phyloP scores from a whole-genome alignment of 305 asterid species.

The Plantago lanceolata region DNA sequence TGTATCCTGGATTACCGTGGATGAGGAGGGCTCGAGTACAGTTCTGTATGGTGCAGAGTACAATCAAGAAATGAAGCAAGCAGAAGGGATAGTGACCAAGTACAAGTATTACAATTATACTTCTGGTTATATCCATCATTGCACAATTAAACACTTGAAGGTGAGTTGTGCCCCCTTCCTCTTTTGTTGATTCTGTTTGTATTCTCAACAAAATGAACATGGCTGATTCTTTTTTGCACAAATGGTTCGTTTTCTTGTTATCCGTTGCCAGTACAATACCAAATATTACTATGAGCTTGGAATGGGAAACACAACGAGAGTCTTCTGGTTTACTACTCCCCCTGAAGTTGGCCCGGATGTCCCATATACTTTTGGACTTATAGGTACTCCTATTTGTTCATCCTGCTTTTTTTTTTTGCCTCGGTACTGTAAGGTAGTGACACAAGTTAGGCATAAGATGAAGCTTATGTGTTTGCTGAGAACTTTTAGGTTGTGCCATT shows the following conservation, averaged over 20 bases:
- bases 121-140: constrained; percentile 83
- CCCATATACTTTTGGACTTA: constrained; percentile 79
- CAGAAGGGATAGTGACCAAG: constrained; percentile 30
- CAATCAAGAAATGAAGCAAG: constrained; percentile 31
- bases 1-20: constrained; percentile 82
- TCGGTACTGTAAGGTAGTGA: neutral
- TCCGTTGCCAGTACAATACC: constrained; percentile 45
- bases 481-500: no score
- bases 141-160: constrained; percentile 51
- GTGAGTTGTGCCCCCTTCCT: constrained; percentile 18
- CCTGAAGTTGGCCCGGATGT: constrained; percentile 75
- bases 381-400: constrained; percentile 41
- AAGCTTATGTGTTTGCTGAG: no score
- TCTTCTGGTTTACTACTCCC: constrained; percentile 74
- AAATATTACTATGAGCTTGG: constrained; percentile 74
- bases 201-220: neutral
- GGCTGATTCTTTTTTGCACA: constrained; percentile 5
- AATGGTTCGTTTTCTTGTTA: constrained; percentile 2
- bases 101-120: constrained; percentile 60
- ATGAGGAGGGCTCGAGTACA: constrained; percentile 41
- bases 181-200: neutral
- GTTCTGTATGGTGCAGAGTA: constrained; percentile 51
- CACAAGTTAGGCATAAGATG: no score
- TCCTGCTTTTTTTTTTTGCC: neutral
- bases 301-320: constrained; percentile 38